phyloP scores from a whole-genome alignment of 1,139 yeast genomes.

The Wickerhamomyces sp. region DNA sequence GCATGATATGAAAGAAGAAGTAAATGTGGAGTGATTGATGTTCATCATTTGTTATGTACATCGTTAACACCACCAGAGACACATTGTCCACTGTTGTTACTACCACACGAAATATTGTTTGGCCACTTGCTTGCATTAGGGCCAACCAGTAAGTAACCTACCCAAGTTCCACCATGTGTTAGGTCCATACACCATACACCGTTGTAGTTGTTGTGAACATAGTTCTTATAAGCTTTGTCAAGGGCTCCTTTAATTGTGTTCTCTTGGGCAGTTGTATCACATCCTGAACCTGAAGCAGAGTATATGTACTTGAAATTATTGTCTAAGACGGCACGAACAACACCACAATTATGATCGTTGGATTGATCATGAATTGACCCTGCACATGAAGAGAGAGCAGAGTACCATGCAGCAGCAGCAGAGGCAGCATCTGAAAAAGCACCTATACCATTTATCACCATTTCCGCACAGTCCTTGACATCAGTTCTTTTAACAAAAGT shows the following conservation, averaged over 20 bases:
- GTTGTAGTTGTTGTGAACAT: neutral
- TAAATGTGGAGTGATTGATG: neutral
- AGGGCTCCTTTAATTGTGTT: neutral
- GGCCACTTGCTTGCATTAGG: neutral
- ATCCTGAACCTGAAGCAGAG: neutral
- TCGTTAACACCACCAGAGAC: neutral
- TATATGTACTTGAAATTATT: neutral
- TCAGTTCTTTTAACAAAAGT: neutral
- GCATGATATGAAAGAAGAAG: neutral
- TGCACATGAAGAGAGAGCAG: neutral
- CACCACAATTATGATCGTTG: neutral
- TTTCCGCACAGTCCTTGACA: neutral
- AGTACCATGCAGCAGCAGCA: neutral
- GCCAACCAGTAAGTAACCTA: neutral
- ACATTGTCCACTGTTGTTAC: neutral
- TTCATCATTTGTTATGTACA: neutral
- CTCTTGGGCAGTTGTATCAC: neutral
- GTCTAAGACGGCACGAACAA: neutral
- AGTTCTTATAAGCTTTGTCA: neutral
- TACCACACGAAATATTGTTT: neutral
- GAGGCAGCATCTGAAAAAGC: neutral
- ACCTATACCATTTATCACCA: neutral
- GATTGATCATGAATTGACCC: neutral
- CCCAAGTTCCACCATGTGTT: neutral
- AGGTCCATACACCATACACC: neutral